Percentiles rank a stretch among this genome's conserved stretches.
phyloP scores from a whole-genome alignment of 2,329 filamentous ascomycete species.

The Aspergillus neoniger region DNA sequence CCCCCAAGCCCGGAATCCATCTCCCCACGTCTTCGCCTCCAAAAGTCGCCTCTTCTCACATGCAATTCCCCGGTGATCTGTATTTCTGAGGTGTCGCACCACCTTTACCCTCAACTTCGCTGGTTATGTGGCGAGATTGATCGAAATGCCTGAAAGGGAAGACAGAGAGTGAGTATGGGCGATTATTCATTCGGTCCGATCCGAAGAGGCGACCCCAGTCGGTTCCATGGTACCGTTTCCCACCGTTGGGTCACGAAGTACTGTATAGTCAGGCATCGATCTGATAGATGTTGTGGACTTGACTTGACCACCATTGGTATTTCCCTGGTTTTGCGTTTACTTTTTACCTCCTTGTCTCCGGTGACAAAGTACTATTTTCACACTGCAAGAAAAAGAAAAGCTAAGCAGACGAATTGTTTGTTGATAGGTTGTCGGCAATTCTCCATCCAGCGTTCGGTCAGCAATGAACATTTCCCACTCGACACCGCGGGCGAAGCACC shows the following conservation, averaged over 20 bases:
- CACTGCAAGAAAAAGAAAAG: neutral
- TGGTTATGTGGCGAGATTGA: neutral
- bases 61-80: neutral
- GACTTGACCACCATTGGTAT: neutral
- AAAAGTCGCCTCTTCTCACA: neutral
- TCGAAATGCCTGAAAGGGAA: neutral
- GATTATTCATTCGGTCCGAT: constrained; percentile 21
- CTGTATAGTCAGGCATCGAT: constrained; percentile 15
- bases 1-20: neutral
- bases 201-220: constrained; percentile 17
- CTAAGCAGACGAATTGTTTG: neutral
- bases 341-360: neutral
- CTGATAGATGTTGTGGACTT: neutral
- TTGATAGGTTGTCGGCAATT: neutral
- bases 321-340: neutral
- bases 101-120: neutral
- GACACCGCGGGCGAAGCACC: neutral
- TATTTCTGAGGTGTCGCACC: neutral
- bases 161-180: neutral
- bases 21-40: neutral
- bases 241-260: constrained; percentile 3
- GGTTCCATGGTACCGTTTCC: constrained; percentile 17
- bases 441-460: neutral
- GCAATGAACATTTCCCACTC: neutral
- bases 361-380: neutral